These are phyloP conservation scores for Ogataea chonburiensis DNA, from an alignment of 805 yeast genomes.

Conservation along the genomic window DNA sequence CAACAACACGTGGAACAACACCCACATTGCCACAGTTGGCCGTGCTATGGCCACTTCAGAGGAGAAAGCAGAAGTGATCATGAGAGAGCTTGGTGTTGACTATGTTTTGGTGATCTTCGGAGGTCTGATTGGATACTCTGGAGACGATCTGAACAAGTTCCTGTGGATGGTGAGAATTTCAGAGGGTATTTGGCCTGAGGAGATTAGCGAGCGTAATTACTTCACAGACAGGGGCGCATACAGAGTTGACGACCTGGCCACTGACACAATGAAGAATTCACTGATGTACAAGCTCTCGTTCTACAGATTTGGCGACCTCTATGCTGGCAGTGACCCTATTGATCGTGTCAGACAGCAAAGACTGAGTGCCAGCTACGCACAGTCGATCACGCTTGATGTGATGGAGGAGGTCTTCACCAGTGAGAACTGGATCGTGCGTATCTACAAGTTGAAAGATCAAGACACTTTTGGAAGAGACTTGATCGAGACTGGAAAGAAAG, in stretches of 20 bases:
- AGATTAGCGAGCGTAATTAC: slow-evolving; percentile 78
- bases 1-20: slow-evolving; percentile 98
- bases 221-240: slow-evolving; percentile 88
- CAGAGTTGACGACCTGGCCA: slow-evolving; percentile 77
- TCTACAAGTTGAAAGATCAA: slow-evolving; percentile 84
- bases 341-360: slow-evolving; percentile 90
- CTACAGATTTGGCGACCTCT: slow-evolving; percentile 78
- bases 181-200: slow-evolving; percentile 99
- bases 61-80: slow-evolving; percentile 82
- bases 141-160: slow-evolving; percentile 95
- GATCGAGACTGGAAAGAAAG: slow-evolving; percentile 54
- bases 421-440: slow-evolving; percentile 95
- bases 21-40: slow-evolving; percentile 98
- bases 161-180: slow-evolving; percentile 98
- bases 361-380: slow-evolving; percentile 30
- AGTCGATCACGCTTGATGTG: slow-evolving; percentile 59
- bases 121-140: slow-evolving; percentile 88
- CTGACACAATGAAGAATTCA: slow-evolving; percentile 83
- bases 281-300: slow-evolving; percentile 94
- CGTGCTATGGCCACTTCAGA: slow-evolving; percentile 94
- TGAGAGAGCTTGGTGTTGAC: slow-evolving; percentile 91
- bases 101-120: slow-evolving; percentile 93
- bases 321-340: slow-evolving; percentile 55
- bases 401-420: slow-evolving; percentile 93
- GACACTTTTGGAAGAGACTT: slow-evolving; percentile 86